Conservation (phyloP, 208 protist species). For the Acanthamoeba quina region DNA sequence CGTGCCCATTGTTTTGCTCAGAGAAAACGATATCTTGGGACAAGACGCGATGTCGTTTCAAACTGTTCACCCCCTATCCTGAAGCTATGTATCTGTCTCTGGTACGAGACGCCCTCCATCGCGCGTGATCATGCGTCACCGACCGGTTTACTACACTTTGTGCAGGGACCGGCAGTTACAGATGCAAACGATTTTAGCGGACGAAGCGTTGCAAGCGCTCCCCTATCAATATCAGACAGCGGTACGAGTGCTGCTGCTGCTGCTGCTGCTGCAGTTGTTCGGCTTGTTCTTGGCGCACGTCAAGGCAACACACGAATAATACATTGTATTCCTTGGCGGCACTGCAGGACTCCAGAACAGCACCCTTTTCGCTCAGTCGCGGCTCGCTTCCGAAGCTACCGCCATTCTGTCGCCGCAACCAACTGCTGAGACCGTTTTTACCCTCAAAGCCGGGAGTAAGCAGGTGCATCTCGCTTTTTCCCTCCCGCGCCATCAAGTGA, state of each 20-base stretch:
- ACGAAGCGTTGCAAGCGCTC: not conserved
- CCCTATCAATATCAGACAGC: not conserved
- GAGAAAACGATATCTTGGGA: slow-evolving; percentile 43
- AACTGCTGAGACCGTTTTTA: slow-evolving; percentile 31
- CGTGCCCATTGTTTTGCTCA: too few relatives aligned
- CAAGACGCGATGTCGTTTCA: slow-evolving; percentile 56
- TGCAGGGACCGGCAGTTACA: not conserved
- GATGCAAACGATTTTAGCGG: slow-evolving; percentile 31
- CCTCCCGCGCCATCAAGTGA: not conserved
- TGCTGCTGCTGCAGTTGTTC: too few relatives aligned
- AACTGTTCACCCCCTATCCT: slow-evolving; percentile 63
- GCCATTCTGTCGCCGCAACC: not conserved
- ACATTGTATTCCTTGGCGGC: too few relatives aligned
- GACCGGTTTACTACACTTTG: not conserved
- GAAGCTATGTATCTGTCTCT: slow-evolving; percentile 56
- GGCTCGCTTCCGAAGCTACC: not conserved
- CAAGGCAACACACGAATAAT: too few relatives aligned
- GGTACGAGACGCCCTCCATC: not conserved
- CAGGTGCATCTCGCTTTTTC: not conserved
- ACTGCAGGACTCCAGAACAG: not conserved
- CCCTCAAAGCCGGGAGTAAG: slow-evolving; percentile 44
- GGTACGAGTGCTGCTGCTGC: not conserved
- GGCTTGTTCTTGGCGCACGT: too few relatives aligned
- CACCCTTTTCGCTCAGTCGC: not conserved
- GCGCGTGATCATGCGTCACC: not conserved